A percentile compares a stretch with the other conserved stretches of the same genome.
These are phyloP conservation scores for Pontederia crassipes DNA, from an alignment of 176 grass and related monocot species.

Conservation along the genomic window DNA sequence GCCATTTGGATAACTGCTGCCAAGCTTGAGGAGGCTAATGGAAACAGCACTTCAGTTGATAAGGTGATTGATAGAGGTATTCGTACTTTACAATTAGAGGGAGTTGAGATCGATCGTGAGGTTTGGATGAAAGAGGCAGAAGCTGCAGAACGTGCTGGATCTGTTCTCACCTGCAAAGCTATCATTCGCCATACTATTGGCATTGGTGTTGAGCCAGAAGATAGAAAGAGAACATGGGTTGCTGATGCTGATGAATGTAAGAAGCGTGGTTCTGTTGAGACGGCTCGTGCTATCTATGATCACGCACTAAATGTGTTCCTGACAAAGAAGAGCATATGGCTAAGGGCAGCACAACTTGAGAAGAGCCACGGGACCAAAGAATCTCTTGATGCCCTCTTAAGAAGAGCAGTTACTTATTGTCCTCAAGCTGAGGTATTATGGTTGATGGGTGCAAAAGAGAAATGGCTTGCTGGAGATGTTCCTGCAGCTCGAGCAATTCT, in stretches of 20 bases:
- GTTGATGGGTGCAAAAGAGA: constrained; percentile 97
- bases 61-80: constrained; percentile 92
- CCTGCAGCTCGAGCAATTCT: constrained; percentile 79
- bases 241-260: constrained; percentile 96
- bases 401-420: constrained; percentile 75
- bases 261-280: constrained; percentile 89
- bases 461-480: constrained; percentile 88
- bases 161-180: constrained; percentile 75
- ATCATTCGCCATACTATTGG: constrained; percentile 87
- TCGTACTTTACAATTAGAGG: constrained; percentile 70
- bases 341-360: constrained; percentile 90
- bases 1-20: constrained; percentile 96
- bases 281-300: constrained; percentile 82
- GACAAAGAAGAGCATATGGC: constrained; percentile 81
- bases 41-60: constrained; percentile 49
- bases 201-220: constrained; percentile 80
- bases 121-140: constrained; percentile 93
- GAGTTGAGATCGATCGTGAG: constrained; percentile 75
- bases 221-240: constrained; percentile 86
- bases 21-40: constrained; percentile 89
- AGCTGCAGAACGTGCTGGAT: constrained; percentile 68
- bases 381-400: constrained; percentile 77
- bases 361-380: constrained; percentile 86
- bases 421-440: constrained; percentile 86
- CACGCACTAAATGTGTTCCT: constrained; percentile 74